Evolutionary conservation across 2,329 filamentous ascomycete genomes (phyloP).

Genomic region (Pyricularia sp.): DNA sequence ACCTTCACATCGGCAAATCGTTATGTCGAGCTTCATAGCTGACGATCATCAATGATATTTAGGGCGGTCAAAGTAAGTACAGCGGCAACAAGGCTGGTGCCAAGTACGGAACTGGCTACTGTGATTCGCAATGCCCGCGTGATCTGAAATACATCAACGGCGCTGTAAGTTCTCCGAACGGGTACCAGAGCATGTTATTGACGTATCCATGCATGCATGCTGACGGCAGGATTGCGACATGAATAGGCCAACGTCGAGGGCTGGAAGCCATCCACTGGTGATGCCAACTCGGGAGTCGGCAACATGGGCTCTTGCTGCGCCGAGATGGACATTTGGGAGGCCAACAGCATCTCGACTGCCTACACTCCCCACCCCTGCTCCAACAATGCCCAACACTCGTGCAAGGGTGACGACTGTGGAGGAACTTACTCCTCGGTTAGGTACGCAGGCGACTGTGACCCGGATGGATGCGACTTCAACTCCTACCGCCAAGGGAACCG

Average conservation of each 20-base stretch:
- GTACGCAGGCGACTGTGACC: constrained; percentile 55
- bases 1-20: too few relatives aligned
- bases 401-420: constrained; percentile 40
- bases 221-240: neutral
- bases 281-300: constrained; percentile 45
- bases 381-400: constrained; percentile 37
- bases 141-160: constrained; percentile 51
- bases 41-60: neutral
- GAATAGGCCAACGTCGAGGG: constrained; percentile 40
- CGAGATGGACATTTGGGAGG: constrained; percentile 37
- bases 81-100: constrained; percentile 41
- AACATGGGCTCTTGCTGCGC: constrained; percentile 38
- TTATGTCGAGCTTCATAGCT: neutral
- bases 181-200: neutral
- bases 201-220: neutral
- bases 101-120: constrained; percentile 52
- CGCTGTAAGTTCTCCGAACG: constrained; percentile 19
- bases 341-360: constrained; percentile 26
- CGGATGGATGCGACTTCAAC: constrained; percentile 65
- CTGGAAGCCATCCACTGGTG: constrained; percentile 40
- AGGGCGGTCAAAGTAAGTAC: constrained; percentile 43
- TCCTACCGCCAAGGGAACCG: constrained; percentile 55
- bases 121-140: constrained; percentile 43
- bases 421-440: constrained; percentile 42
- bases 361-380: constrained; percentile 32